Conservation (phyloP, 2,329 filamentous ascomycete genomes). For the Ceratocystis papillata region DNA sequence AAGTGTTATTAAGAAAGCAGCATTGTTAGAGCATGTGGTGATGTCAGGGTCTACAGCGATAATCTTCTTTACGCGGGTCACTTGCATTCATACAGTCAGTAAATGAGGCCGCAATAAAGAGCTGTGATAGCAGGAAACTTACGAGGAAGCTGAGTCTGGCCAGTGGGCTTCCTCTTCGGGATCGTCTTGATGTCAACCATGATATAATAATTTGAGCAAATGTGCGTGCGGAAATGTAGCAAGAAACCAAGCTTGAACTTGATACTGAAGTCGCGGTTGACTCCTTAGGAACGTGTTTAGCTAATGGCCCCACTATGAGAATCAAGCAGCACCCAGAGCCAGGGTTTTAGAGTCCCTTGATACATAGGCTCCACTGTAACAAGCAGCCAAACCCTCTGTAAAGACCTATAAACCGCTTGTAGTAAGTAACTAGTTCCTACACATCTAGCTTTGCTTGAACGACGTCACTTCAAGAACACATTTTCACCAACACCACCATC, state of each 20-base stretch:
- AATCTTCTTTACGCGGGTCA: constrained; percentile 92
- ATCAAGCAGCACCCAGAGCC: background rate
- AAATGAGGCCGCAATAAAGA: background rate
- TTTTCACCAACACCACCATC: background rate
- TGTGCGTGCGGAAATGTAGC: background rate
- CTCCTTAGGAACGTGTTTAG: background rate
- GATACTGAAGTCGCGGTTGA: background rate
- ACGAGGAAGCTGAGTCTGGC: constrained; percentile 77
- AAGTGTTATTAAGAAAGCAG: constrained; percentile 83
- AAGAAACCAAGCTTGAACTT: background rate
- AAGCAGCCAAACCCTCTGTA: background rate
- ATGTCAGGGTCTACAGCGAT: constrained; percentile 81
- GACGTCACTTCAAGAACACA: constrained; percentile 12
- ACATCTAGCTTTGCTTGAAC: background rate
- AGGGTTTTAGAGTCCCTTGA: background rate
- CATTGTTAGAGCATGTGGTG: constrained; percentile 77
- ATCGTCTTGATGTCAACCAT: constrained; percentile 19
- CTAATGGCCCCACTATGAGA: background rate
- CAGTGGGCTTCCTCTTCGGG: constrained; percentile 59
- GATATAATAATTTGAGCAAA: background rate
- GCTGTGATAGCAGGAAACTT: constrained; percentile 31
- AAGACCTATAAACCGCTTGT: background rate
- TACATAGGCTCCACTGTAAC: background rate
- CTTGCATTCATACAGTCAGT: constrained; percentile 37
- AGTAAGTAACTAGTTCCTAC: no score